Conservation (phyloP, 768 basidiomycete genomes). For the Holtermannia corniformis region DNA sequence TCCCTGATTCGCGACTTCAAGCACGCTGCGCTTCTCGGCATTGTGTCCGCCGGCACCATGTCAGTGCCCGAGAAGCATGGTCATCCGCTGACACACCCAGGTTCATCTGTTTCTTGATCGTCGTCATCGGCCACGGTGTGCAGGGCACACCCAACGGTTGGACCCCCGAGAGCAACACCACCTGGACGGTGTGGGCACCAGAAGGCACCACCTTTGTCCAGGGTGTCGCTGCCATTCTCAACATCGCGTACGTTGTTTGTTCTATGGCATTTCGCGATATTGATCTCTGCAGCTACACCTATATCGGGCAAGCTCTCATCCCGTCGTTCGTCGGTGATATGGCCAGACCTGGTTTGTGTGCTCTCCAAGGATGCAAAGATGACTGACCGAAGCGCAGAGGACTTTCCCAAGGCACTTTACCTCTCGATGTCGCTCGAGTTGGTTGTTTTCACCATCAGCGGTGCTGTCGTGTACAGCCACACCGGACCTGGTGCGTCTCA, state of each 20-base stretch:
- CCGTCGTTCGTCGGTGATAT: constrained; percentile 27
- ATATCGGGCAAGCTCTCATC: constrained; percentile 24
- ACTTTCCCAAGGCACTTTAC: constrained; percentile 29
- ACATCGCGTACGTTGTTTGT: constrained; percentile 5
- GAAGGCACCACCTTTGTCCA: constrained; percentile 22
- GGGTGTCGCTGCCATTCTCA: constrained; percentile 9
- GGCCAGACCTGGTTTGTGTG: constrained; percentile 5
- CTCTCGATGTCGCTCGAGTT: constrained; percentile 23
- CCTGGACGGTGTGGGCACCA: constrained; percentile 25
- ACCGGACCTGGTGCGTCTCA: constrained; percentile 10
- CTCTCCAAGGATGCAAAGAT: background rate
- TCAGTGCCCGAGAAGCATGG: too few relatives aligned
- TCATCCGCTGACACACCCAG: constrained; percentile 3
- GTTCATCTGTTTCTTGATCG: constrained; percentile 20
- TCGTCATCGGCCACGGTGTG: constrained; percentile 23
- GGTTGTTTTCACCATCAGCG: constrained; percentile 19
- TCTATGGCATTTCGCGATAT: background rate
- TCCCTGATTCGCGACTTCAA: constrained; percentile 16
- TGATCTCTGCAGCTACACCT: constrained; percentile 16
- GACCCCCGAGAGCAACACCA: constrained; percentile 5
- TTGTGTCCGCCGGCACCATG: constrained; percentile 13
- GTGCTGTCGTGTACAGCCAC: constrained; percentile 19
- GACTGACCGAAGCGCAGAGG: background rate
- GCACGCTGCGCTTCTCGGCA: constrained; percentile 11
- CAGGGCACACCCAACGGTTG: constrained; percentile 25